These are phyloP conservation scores for Annona cherimola DNA, from an alignment of 164 flowering plant genomes.

Conservation along the genomic window DNA sequence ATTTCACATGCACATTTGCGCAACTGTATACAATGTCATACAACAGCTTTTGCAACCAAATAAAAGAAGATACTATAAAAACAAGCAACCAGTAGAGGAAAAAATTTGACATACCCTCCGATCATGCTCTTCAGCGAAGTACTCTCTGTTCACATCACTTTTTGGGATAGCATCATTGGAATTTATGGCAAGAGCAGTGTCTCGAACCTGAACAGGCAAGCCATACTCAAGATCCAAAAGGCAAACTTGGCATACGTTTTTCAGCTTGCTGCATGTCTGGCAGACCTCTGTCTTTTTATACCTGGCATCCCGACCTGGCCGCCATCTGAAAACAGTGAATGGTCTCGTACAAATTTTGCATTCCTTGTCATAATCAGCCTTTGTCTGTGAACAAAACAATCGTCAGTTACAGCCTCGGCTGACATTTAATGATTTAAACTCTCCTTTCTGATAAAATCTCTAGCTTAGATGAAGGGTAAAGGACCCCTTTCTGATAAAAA, in stretches of 20 bases:
- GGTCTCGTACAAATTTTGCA: constrained; percentile 95
- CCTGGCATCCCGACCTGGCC: constrained; percentile 94
- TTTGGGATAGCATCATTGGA: constrained; percentile 88
- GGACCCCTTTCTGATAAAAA: no score
- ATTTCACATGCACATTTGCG: no score
- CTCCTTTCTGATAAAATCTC: no score
- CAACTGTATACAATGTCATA: no score
- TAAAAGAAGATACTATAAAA: not conserved
- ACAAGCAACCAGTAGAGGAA: not conserved
- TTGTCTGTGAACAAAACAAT: constrained; percentile 43
- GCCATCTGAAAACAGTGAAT: constrained; percentile 94
- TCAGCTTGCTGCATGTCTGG: constrained; percentile 90
- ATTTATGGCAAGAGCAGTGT: constrained; percentile 76
- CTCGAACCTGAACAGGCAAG: constrained; percentile 94
- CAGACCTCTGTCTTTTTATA: constrained; percentile 85
- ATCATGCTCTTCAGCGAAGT: constrained; percentile 93
- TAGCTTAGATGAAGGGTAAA: no score
- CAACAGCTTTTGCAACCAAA: not conserved
- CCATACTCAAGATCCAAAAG: constrained; percentile 94
- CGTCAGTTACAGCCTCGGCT: not conserved
- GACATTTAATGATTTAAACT: no score
- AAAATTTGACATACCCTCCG: constrained; percentile 57
- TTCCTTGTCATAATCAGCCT: constrained; percentile 84
- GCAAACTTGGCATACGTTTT: constrained; percentile 96
- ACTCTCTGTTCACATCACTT: constrained; percentile 96